Percentiles rank a stretch among this genome's conserved stretches.
These are phyloP conservation scores for Neostapfia colusana DNA, from an alignment of 176 grass and related monocot species.

Conservation along the genomic window DNA sequence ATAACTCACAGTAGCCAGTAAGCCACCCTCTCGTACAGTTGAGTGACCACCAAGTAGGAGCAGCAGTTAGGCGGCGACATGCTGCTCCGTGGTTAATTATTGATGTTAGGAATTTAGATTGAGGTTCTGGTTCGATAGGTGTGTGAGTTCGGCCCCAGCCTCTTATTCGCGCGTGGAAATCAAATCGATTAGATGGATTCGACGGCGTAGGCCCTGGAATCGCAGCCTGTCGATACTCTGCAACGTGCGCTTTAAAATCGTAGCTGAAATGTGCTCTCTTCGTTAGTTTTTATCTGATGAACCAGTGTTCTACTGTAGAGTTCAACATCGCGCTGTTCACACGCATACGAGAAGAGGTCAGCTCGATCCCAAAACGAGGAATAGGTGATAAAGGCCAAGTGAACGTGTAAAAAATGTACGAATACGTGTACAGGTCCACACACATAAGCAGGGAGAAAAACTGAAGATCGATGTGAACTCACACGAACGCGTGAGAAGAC, in stretches of 20 bases:
- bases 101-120: constrained; percentile 8
- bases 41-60: background rate
- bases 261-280: too few relatives aligned
- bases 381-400: background rate
- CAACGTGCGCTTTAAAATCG: background rate
- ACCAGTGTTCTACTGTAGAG: too few relatives aligned
- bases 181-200: background rate
- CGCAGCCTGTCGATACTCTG: background rate
- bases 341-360: background rate
- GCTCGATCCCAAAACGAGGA: background rate
- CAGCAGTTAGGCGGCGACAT: background rate
- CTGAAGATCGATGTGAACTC: background rate
- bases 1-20: background rate
- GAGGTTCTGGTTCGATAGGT: background rate
- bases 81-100: constrained; percentile 6
- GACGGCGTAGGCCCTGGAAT: background rate
- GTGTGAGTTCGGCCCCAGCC: background rate
- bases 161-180: background rate
- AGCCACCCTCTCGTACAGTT: background rate
- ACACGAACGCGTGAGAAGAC: background rate
- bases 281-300: too few relatives aligned
- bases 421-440: background rate
- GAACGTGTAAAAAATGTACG: background rate
- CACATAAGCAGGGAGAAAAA: too few relatives aligned
- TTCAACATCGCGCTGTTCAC: background rate